Percentiles rank a stretch among this genome's conserved stretches.
Conservation (phyloP, 139 green algal species). For the Auxenochlorella pyrenoidosa region DNA sequence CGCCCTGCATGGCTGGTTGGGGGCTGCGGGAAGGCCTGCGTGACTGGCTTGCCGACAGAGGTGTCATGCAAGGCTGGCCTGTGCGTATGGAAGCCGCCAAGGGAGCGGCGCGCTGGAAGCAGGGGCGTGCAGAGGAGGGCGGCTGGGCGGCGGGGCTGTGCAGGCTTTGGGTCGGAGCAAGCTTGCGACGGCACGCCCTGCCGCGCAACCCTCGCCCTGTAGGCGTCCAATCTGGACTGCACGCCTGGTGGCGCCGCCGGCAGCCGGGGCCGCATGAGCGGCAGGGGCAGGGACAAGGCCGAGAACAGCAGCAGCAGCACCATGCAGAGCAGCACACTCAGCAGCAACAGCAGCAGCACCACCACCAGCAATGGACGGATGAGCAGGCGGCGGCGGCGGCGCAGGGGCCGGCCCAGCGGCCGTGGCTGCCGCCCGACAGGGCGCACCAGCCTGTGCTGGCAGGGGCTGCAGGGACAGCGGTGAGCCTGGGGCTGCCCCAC, state of each 20-base stretch:
- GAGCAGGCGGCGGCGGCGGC: neutral
- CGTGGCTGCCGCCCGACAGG: neutral
- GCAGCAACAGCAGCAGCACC: neutral
- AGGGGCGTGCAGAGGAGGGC: too few species aligned
- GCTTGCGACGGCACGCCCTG: neutral
- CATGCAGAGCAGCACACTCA: neutral
- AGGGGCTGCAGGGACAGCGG: conserved; percentile 7
- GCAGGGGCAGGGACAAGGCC: neutral
- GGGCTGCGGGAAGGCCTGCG: too few species aligned
- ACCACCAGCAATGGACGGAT: neutral
- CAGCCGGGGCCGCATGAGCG: neutral
- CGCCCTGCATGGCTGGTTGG: too few species aligned
- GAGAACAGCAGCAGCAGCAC: neutral
- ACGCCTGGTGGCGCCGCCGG: conserved; percentile 17
- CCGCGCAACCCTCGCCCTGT: neutral
- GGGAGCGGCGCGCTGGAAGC: too few species aligned
- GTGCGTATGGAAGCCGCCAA: too few species aligned
- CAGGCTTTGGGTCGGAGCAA: too few species aligned
- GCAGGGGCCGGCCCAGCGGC: neutral
- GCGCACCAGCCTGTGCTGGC: neutral
- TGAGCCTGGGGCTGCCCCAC: neutral
- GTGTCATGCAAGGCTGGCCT: too few species aligned
- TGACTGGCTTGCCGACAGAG: neutral
- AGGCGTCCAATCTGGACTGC: conserved; percentile 9
- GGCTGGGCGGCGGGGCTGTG: too few species aligned